phyloP scores from a whole-genome alignment of 169 alveolate species.

The Plasmodium adleri region DNA sequence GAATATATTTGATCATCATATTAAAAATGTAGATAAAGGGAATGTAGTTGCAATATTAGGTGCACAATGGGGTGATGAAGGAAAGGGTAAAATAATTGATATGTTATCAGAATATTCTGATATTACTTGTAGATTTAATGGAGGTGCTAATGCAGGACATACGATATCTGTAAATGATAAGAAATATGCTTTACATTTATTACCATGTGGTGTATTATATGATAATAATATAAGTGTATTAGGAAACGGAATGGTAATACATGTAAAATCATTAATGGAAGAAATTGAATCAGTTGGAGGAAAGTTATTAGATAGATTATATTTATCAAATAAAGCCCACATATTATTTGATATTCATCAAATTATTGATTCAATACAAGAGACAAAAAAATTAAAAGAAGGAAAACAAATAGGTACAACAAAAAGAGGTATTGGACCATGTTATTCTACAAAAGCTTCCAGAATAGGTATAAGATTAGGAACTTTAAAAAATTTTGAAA shows the following conservation, averaged over 20 bases:
- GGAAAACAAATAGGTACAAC: conserved; percentile 94
- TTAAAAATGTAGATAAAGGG: conserved; percentile 37
- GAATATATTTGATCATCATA: conserved; percentile 70
- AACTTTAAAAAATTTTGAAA: conserved; percentile 85
- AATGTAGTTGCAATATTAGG: conserved; percentile 89
- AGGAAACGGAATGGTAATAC: conserved; percentile 96
- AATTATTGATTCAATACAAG: conserved; percentile 83
- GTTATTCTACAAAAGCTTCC: conserved; percentile 92
- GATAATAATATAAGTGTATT: conserved; percentile 85
- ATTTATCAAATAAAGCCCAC: conserved; percentile 93
- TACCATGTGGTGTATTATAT: conserved; percentile 95
- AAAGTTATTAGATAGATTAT: conserved; percentile 81
- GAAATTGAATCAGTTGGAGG: conserved; percentile 77
- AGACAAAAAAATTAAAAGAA: conserved; percentile 75
- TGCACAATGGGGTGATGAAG: conserved; percentile 99
- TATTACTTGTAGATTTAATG: conserved; percentile 93
- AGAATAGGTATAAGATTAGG: conserved; percentile 94
- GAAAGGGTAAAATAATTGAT: conserved; percentile 97
- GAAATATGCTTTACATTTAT: conserved; percentile 92
- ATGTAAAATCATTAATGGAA: conserved; percentile 78
- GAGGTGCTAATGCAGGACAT: conserved; percentile 96
- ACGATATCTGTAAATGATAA: conserved; percentile 86
- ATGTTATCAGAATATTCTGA: conserved; percentile 91
- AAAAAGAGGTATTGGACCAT: conserved; percentile 96
- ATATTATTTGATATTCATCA: conserved; percentile 90